Conservation (phyloP, 805 yeast species). For the Hanseniaspora nectarophila region DNA sequence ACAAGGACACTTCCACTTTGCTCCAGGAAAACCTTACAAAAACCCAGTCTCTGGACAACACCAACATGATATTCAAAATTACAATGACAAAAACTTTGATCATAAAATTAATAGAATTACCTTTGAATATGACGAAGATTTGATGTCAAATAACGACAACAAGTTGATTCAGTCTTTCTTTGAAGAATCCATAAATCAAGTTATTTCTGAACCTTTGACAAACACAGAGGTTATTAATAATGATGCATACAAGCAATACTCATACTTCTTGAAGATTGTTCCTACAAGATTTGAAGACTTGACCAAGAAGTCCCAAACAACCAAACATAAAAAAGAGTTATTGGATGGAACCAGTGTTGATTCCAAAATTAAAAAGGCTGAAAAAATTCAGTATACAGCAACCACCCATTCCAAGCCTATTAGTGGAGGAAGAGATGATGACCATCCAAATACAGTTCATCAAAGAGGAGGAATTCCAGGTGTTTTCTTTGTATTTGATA, state of each 20-base stretch:
- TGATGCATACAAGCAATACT: slow-evolving; percentile 49
- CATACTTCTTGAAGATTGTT: slow-evolving; percentile 80
- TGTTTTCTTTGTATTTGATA: slow-evolving; percentile 74
- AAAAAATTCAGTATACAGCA: slow-evolving; percentile 83
- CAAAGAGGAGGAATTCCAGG: slow-evolving; percentile 87
- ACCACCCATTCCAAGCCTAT: slow-evolving; percentile 81
- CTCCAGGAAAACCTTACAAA: slow-evolving; percentile 76
- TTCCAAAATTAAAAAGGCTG: slow-evolving; percentile 27
- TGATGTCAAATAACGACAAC: slow-evolving; percentile 21
- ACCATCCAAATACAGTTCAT: slow-evolving; percentile 77
- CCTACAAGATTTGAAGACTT: slow-evolving; percentile 71
- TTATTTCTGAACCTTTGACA: slow-evolving; percentile 58
- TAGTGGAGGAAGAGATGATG: slow-evolving; percentile 77
- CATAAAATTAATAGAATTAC: slow-evolving; percentile 72
- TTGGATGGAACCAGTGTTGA: neutral
- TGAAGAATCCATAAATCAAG: slow-evolving; percentile 20
- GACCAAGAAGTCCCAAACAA: slow-evolving; percentile 18
- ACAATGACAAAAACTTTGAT: slow-evolving; percentile 55
- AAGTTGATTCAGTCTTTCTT: slow-evolving; percentile 3
- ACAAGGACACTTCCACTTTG: slow-evolving; percentile 86
- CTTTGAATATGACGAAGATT: slow-evolving; percentile 54
- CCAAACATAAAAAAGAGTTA: neutral
- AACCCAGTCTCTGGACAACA: slow-evolving; percentile 37
- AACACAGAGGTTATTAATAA: slow-evolving; percentile 31
- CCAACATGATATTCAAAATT: slow-evolving; percentile 61